These are phyloP conservation scores for Boletus subparvulus DNA, from an alignment of 768 basidiomycete species.

Conservation along the genomic window DNA sequence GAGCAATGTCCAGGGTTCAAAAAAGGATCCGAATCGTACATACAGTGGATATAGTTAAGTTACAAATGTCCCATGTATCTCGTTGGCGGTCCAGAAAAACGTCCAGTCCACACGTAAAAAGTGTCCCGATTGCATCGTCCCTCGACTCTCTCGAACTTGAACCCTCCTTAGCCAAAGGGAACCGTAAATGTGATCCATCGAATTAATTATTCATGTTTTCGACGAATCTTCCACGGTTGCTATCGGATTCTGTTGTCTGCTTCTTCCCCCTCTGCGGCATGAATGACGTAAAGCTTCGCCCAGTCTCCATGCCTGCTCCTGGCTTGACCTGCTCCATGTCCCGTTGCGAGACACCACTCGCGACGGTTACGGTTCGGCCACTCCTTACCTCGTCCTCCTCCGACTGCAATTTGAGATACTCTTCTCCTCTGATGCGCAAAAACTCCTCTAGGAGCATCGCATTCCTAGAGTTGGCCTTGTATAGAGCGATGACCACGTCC, in stretches of 20 bases:
- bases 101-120: neutral
- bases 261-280: conserved; percentile 19
- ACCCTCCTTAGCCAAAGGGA: neutral
- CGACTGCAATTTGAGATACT: conserved; percentile 55
- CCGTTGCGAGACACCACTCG: conserved; percentile 26
- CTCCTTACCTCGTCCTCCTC: conserved; percentile 29
- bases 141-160: too few species aligned
- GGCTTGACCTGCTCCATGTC: conserved; percentile 51
- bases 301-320: conserved; percentile 47
- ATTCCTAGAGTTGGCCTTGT: conserved; percentile 88
- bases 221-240: conserved; percentile 38
- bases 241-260: conserved; percentile 17
- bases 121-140: neutral
- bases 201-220: conserved; percentile 33
- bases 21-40: neutral
- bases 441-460: conserved; percentile 85
- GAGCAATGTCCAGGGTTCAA: too few species aligned
- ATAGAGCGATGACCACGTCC: conserved; percentile 72
- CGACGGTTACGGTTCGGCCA: conserved; percentile 1
- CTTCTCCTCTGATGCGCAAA: conserved; percentile 73
- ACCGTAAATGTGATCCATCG: neutral
- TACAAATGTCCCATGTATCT: neutral
- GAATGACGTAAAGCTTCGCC: conserved; percentile 27
- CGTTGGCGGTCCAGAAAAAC: neutral
- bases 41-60: neutral